These are phyloP conservation scores for Camelina hispida DNA, from an alignment of 345 rosid species.

Conservation along the genomic window DNA sequence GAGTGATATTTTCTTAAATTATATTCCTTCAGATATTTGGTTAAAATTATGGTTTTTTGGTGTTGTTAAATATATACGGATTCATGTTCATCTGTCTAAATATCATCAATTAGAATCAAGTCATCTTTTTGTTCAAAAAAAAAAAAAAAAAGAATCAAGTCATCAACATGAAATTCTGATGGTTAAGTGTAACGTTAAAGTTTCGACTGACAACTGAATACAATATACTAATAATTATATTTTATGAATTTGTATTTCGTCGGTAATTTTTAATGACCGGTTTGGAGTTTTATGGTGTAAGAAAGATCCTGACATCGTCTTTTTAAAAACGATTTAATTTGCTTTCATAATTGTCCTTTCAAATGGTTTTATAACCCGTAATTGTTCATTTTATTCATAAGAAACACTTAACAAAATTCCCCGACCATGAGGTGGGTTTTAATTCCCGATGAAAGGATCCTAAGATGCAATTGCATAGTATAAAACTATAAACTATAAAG, in stretches of 20 bases:
- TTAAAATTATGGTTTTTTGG: too few relatives aligned
- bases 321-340: slow-evolving; percentile 4
- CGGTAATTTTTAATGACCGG: not conserved
- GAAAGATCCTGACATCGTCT: slow-evolving; percentile 5
- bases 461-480: slow-evolving; percentile 24
- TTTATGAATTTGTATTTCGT: not conserved
- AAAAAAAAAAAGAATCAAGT: too few relatives aligned
- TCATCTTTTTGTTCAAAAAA: too few relatives aligned
- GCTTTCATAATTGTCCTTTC: slow-evolving; percentile 31
- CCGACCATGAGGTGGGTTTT: slow-evolving; percentile 34
- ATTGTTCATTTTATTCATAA: not conserved
- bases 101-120: not conserved
- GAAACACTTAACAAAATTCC: not conserved
- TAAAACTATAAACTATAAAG: not conserved
- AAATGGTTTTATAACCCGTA: slow-evolving; percentile 10
- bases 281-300: slow-evolving; percentile 23
- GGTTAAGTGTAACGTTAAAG: not conserved
- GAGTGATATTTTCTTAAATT: too few relatives aligned
- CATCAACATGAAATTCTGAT: too few relatives aligned
- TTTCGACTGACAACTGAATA: not conserved
- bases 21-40: too few relatives aligned
- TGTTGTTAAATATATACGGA: too few relatives aligned
- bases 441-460: slow-evolving; percentile 43
- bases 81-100: not conserved
- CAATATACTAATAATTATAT: not conserved